These are phyloP conservation scores for Pharus latifolius DNA, from an alignment of 176 grass and related monocot genomes.

Conservation along the genomic window DNA sequence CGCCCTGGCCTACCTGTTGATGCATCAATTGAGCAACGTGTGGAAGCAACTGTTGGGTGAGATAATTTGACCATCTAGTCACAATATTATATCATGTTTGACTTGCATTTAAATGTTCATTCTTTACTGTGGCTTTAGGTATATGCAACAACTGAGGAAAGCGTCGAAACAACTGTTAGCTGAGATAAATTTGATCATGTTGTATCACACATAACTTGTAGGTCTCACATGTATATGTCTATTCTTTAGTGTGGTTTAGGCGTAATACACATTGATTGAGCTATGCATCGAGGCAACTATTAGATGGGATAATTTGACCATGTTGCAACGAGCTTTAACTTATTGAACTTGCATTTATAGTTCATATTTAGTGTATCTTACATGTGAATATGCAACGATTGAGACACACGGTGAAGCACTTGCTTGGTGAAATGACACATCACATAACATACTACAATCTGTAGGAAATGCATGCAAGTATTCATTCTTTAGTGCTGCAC, in stretches of 20 bases:
- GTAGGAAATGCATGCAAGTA: not conserved
- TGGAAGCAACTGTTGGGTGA: conserved; percentile 90
- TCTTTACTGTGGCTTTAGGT: not conserved
- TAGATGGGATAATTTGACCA: too few relatives aligned
- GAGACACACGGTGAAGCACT: too few relatives aligned
- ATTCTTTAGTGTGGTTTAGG: not conserved
- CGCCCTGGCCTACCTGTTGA: conserved; percentile 45
- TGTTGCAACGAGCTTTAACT: too few relatives aligned
- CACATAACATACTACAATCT: not conserved
- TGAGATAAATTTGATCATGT: too few relatives aligned
- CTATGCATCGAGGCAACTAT: too few relatives aligned
- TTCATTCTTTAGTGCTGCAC: too few relatives aligned
- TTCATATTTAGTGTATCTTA: too few relatives aligned
- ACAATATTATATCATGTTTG: not conserved
- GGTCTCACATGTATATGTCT: not conserved
- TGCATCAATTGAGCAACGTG: conserved; percentile 66
- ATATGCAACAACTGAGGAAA: conserved; percentile 34
- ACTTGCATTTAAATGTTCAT: not conserved
- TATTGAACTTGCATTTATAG: too few relatives aligned
- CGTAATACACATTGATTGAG: too few relatives aligned
- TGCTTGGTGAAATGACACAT: too few relatives aligned
- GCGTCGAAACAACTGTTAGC: conserved; percentile 37
- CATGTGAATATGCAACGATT: too few relatives aligned
- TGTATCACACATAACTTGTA: not conserved
- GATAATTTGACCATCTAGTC: conserved; percentile 6